Evolutionary conservation across 768 basidiomycete species (phyloP).

Genomic region (Mrakia frigida): DNA sequence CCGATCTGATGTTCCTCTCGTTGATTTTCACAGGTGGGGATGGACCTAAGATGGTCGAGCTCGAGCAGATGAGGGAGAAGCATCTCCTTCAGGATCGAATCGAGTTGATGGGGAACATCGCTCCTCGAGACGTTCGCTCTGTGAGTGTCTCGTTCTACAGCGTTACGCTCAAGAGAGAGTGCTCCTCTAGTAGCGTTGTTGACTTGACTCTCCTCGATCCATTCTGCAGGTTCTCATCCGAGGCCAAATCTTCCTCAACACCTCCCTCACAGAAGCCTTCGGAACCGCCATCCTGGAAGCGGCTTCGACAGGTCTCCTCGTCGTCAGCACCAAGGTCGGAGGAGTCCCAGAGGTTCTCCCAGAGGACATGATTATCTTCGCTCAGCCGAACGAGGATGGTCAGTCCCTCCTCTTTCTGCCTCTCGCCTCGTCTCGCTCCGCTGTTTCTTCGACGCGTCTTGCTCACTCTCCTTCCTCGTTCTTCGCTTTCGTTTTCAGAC

Average conservation of each 20-base stretch:
- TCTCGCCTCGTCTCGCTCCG: slow-evolving; percentile 13
- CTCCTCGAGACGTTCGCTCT: slow-evolving; percentile 72
- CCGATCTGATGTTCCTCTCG: neutral
- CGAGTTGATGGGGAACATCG: slow-evolving; percentile 75
- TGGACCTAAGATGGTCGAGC: slow-evolving; percentile 88
- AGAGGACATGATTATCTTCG: slow-evolving; percentile 90
- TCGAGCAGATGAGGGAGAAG: slow-evolving; percentile 93
- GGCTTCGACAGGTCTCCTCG: slow-evolving; percentile 86
- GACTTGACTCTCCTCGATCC: neutral
- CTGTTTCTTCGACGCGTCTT: neutral
- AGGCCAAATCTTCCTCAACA: slow-evolving; percentile 90
- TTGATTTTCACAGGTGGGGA: slow-evolving; percentile 63
- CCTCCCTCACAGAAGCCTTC: slow-evolving; percentile 91
- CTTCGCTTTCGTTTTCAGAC: slow-evolving; percentile 50
- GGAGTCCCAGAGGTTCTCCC: slow-evolving; percentile 95
- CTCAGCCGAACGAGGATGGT: slow-evolving; percentile 91
- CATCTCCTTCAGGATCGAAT: slow-evolving; percentile 84
- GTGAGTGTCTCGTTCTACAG: slow-evolving; percentile 48
- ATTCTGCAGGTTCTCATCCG: slow-evolving; percentile 68
- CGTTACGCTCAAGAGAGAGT: neutral
- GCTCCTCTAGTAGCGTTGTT: neutral
- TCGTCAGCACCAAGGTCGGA: slow-evolving; percentile 88
- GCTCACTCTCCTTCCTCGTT: neutral
- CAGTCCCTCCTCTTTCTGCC: slow-evolving; percentile 36
- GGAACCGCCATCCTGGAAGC: slow-evolving; percentile 98